phyloP scores from a whole-genome alignment of 2,329 filamentous ascomycete genomes.

The Talaromyces marneffei region DNA sequence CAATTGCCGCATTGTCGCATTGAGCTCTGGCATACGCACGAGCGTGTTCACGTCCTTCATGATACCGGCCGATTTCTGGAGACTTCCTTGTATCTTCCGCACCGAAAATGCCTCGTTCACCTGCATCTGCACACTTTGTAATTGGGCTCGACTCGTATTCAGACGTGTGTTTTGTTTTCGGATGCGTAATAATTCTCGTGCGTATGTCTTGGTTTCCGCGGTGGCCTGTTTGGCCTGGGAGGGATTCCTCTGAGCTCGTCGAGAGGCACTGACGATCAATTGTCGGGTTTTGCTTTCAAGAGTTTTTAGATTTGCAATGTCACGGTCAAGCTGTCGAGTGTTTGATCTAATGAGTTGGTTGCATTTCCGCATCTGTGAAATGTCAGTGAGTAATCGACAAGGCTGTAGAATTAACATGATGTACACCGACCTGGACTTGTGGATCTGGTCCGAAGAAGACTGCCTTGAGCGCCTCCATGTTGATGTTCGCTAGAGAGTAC shows the following conservation, averaged over 20 bases:
- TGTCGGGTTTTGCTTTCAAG: conserved; percentile 80
- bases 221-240: conserved; percentile 71
- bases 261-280: conserved; percentile 76
- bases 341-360: conserved; percentile 84
- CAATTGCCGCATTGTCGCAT: conserved; percentile 81
- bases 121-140: conserved; percentile 92
- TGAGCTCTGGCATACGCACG: conserved; percentile 77
- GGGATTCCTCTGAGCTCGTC: conserved; percentile 73
- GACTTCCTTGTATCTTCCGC: conserved; percentile 89
- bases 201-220: conserved; percentile 80
- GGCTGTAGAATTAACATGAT: not conserved
- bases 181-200: conserved; percentile 75
- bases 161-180: conserved; percentile 70
- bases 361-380: conserved; percentile 79
- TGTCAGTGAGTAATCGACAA: conserved; percentile 13
- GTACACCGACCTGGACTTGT: conserved; percentile 45
- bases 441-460: conserved; percentile 38
- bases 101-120: conserved; percentile 95
- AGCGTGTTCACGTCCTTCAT: conserved; percentile 96
- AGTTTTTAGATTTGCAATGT: conserved; percentile 71
- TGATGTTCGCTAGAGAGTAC: not conserved
- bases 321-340: conserved; percentile 88
- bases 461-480: conserved; percentile 79
- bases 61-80: conserved; percentile 77
- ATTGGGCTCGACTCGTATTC: conserved; percentile 81